Evolutionary conservation across 2,329 filamentous ascomycete genomes (phyloP).

Genomic region (Alternaria novae-zelandiae): DNA sequence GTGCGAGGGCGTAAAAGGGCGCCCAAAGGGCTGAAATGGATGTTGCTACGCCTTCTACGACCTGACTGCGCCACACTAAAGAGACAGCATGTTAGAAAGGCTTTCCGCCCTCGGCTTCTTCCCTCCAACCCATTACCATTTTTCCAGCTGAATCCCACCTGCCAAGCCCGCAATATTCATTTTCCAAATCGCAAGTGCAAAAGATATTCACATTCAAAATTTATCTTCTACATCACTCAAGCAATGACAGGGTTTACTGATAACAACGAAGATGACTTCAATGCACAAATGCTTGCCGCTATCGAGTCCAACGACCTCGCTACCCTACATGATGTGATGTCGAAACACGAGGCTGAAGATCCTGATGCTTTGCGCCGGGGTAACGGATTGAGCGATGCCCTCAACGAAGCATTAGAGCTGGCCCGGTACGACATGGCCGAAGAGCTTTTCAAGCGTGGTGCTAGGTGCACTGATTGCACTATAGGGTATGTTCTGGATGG

Average conservation of each 20-base stretch:
- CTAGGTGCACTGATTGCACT: background rate
- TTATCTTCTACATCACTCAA: background rate
- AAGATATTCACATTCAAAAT: background rate
- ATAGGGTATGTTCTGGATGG: background rate
- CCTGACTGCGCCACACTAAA: background rate
- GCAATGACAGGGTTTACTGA: background rate
- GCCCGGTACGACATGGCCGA: background rate
- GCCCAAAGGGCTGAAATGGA: background rate
- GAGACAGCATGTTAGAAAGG: background rate
- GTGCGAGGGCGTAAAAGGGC: background rate
- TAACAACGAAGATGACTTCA: background rate
- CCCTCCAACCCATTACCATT: background rate
- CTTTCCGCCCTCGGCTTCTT: background rate
- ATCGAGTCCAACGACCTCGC: background rate
- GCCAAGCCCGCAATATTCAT: background rate
- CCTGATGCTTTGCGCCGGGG: background rate
- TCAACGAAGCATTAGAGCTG: background rate
- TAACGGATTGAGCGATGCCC: background rate
- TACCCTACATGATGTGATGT: background rate
- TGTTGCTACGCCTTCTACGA: background rate
- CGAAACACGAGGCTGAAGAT: background rate
- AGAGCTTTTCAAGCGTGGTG: background rate
- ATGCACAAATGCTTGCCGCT: background rate
- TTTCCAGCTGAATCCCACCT: background rate
- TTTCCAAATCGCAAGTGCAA: background rate